A percentile compares a stretch with the other conserved stretches of the same genome.
Evolutionary conservation across 306 rosid species (phyloP).

Genomic region (Prosopis cineraria): DNA sequence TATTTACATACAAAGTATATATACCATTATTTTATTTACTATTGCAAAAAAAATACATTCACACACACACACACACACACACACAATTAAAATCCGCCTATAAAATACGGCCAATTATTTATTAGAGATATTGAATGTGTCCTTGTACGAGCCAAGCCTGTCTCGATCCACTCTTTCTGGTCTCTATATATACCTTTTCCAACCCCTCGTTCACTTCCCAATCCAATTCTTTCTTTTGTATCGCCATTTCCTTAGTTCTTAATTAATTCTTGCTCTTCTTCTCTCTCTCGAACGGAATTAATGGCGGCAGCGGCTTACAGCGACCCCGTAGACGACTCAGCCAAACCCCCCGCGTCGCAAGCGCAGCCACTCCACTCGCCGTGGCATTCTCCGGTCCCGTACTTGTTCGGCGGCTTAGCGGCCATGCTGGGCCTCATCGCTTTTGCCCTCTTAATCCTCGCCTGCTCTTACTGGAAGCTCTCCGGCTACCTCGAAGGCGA

Average conservation of each 20-base stretch:
- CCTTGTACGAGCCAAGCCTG: not conserved
- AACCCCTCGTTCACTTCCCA: conserved; percentile 42
- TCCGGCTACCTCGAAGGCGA: conserved; percentile 70
- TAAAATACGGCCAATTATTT: not conserved
- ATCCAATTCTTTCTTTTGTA: conserved; percentile 21
- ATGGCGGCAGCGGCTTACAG: conserved; percentile 76
- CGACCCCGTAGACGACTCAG: conserved; percentile 52
- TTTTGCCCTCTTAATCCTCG: conserved; percentile 87
- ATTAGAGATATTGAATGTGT: not conserved
- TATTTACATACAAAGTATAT: too few species aligned
- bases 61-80: too few species aligned
- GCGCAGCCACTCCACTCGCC: conserved; percentile 58
- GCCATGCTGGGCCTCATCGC: conserved; percentile 98
- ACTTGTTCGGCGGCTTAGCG: conserved; percentile 90
- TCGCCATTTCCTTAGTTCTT: not conserved
- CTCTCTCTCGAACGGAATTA: not conserved
- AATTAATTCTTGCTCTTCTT: too few species aligned
- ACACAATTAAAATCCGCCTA: not conserved
- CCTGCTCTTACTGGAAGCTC: conserved; percentile 98
- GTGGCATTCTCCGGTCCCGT: conserved; percentile 98
- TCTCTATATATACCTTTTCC: conserved; percentile 58
- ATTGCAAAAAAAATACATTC: too few species aligned
- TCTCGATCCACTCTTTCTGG: not conserved
- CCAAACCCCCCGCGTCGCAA: conserved; percentile 38
- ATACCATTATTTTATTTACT: too few species aligned